Base-by-base conservation (phyloP, 2,329 filamentous ascomycete species). In the Aureobasidium sp. region DNA sequence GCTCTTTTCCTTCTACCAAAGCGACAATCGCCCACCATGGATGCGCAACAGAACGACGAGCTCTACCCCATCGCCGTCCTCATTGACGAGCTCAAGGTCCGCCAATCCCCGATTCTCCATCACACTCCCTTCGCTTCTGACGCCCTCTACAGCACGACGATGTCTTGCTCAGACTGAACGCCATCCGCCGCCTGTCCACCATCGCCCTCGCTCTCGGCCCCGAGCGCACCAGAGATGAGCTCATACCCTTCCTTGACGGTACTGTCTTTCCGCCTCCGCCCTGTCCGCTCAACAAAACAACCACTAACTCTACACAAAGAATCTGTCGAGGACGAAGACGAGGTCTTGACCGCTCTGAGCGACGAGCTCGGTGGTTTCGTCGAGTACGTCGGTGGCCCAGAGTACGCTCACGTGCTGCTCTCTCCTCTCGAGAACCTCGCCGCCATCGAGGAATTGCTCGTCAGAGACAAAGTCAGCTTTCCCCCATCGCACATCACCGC, bases 181-280 rank as follows among this genome's bases (percentile, higher is more conserved):
- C 94, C 72, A 99, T 99, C 75, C 93, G 95, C 79, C 89, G 94
- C 72, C 87, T 99, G 65, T 96, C 94, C 62, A 99, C 94, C 65
- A 99, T 99, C 79, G 94, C 95, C 71, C 86, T 99, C 68, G 94
- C 94, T 69, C 81, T 99, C 67, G 94, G 94, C 71, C 85, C 94
- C 65, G 94, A 99, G 80, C 88, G 94, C 77, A 99, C 94, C 73
- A 88, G 94, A 74, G 93, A 99, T 71, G 94, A 99, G 81, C 85
- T 99, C 72, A 96, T 99, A 79, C 95, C 95, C 69, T 99, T 99
- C 75, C 85, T 99, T 72, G 95, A 99, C 77, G 94, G 94, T 97
- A 79, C 79, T 89, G 80, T 23, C 23, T 66, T 35, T 40, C n/a
- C 21, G 17, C 13, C 25, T 27, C 37, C 29, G 35, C 29, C 21